Evolutionary conservation across 2,329 filamentous ascomycete genomes (phyloP), one percentile per base, ranked within the genome.

Genomic region (Aspergillus sp.): DNA sequence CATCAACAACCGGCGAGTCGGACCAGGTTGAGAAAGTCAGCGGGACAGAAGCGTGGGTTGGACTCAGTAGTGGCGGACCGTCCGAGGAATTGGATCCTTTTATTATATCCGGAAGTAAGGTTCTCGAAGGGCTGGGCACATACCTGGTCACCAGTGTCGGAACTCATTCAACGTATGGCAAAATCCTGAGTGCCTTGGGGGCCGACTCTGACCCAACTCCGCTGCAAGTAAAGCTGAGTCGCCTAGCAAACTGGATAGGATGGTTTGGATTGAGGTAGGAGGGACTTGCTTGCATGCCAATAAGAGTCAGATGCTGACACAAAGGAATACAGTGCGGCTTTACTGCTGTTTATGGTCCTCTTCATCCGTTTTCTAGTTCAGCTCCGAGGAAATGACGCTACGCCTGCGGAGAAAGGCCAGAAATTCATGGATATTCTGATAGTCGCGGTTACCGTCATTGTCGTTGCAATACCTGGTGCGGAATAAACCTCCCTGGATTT

Each of bases 101-200:
- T 73, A 90, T 92, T 62, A 80, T 92, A 10, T 91, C 89, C 32
- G 90, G 90, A 32, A 87, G 87, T 1, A 90, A 90, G 63, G 85
- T 92, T 18, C 85, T 85, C 0, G 88, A 91, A 67, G 90, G 90
- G 58, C 81, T 90, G 9, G 90, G 90, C 10, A 85, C 84, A 11
- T 92, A 90, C 73, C 73, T 92, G 53, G 89, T 91, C 52, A 90
- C 88, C 0, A 85, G 88, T 2, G 86, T 87, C n/a, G 90, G 90
- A 59, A 81, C 87, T 45, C 85, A 92, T 72, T 91, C 89, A 0
- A 88, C 84, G 46, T 87, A 90, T 67, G 90, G 90, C 57, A 89
- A 89, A 67, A 91, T 86, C 4, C 82, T 92, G 74, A 87, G 91
- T 81, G 88, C 89, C n/a, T 75, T 92, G 14, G 84, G 88, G 58